Conservation (phyloP, 2,329 filamentous ascomycete genomes). For the Monilinia laxa region DNA sequence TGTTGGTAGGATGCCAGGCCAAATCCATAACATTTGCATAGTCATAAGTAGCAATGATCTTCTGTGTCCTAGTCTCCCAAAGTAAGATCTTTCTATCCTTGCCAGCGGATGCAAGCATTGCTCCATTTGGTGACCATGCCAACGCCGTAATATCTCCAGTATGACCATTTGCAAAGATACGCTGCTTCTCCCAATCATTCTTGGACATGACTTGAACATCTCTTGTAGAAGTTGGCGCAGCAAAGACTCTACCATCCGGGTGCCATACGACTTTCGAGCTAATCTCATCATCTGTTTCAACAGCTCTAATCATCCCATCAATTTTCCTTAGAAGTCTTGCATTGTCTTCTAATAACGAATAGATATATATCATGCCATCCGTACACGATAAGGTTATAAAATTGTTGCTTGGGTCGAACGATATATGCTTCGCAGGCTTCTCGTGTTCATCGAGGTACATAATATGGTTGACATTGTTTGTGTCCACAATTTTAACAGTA, state of each 20-base stretch:
- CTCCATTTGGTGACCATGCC: constrained; percentile 93
- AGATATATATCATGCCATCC: constrained; percentile 87
- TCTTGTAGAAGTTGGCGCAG: constrained; percentile 75
- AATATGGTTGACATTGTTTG: constrained; percentile 72
- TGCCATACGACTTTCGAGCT: constrained; percentile 83
- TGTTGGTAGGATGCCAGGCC: constrained; percentile 86
- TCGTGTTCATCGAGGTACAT: constrained; percentile 79
- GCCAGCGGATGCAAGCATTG: constrained; percentile 71
- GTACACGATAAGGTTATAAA: constrained; percentile 79
- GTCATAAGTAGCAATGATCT: constrained; percentile 72
- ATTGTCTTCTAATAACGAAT: constrained; percentile 74
- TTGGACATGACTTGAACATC: constrained; percentile 87
- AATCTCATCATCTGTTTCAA: constrained; percentile 75
- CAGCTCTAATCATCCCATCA: constrained; percentile 76
- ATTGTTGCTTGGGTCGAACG: constrained; percentile 78
- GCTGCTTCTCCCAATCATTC: constrained; percentile 85
- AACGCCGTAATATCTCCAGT: constrained; percentile 81
- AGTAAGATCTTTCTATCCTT: constrained; percentile 70
- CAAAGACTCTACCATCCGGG: constrained; percentile 90
- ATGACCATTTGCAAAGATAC: constrained; percentile 75
- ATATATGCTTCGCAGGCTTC: constrained; percentile 85
- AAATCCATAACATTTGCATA: constrained; percentile 83
- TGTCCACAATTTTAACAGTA: constrained; percentile 84
- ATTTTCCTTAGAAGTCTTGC: constrained; percentile 81
- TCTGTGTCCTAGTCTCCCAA: constrained; percentile 90